Base-by-base conservation (phyloP, 2,329 filamentous ascomycete genomes). In the Cladosporium colombiae region DNA sequence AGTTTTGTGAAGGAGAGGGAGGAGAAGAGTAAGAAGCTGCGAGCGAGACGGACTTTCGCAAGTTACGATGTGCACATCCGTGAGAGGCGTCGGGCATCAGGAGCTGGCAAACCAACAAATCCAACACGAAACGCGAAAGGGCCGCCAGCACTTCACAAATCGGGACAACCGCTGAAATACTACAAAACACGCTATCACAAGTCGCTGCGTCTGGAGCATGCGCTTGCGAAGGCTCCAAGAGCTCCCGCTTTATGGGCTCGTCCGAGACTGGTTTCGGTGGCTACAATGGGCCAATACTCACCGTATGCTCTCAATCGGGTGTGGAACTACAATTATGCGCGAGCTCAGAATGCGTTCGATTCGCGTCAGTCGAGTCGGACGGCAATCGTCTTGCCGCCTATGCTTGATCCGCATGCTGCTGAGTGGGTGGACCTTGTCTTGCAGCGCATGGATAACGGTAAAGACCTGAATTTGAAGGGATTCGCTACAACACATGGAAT, bases 401-500 rank as follows among this genome's bases (percentile, higher is more conserved):
- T 58, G 6, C 60, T 72, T 27, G 64, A 69, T 56, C 52, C 64
- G 18, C 61, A 44, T 11, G 68, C 70, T 25, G 49, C 49, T n/a
- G 55, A 66, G 14, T 70, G 68, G 68, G 70, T 68, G 10, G 63
- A 66, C 4, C 31, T 65, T 21, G 62, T 70, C 33, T 58, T 69
- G 25, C 44, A 64, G 25, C 56, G 52, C 18, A 46, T 68, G 8
- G 65, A 53, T 5, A 23, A 52, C 13, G 35, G 35, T n/a, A 23
- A 67, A 16, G 59, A 55, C 18, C 44, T 63, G 21, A 65, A 65
- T 29, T 11, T 65, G 13, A 40, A 58, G 13, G 65, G 44, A 27
- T 25, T 62, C 10, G 55, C 62, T 11, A 53, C n/a, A 8, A 29
- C 18, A 29, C 33, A 65, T 44, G 23, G 31, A 16, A 53, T 40